Evolutionary conservation across 257 asterid species (phyloP).

Genomic region (Penstemon davidsonii): DNA sequence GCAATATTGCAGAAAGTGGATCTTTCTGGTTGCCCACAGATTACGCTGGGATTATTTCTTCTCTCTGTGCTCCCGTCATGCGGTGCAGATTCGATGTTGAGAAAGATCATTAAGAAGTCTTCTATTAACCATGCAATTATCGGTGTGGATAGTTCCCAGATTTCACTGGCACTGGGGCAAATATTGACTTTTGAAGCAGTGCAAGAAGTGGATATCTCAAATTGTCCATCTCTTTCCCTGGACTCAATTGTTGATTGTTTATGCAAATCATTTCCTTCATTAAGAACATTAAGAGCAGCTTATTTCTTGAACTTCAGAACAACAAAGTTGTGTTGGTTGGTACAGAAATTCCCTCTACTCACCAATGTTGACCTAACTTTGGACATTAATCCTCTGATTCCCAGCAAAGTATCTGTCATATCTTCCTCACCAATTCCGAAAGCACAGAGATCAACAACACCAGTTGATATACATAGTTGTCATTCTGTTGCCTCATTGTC

Average conservation of each 20-base stretch:
- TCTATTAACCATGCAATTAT: constrained; percentile 33
- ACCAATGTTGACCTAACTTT: constrained; percentile 61
- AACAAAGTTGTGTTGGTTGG: constrained; percentile 46
- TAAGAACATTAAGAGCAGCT: constrained; percentile 65
- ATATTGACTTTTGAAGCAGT: constrained; percentile 61
- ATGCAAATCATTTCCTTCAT: constrained; percentile 72
- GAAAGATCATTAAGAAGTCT: constrained; percentile 42
- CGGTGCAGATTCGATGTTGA: constrained; percentile 34
- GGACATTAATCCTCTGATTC: constrained; percentile 66
- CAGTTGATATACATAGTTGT: constrained; percentile 21
- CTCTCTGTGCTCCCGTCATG: constrained; percentile 52
- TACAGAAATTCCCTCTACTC: constrained; percentile 55
- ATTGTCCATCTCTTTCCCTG: constrained; percentile 66
- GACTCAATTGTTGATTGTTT: constrained; percentile 57
- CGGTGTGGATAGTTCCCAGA: constrained; percentile 27
- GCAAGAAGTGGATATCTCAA: constrained; percentile 78
- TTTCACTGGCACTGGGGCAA: constrained; percentile 36
- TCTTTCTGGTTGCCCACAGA: constrained; percentile 78
- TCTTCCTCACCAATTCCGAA: constrained; percentile 42
- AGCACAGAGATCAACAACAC: constrained; percentile 33
- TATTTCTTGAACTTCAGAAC: constrained; percentile 48
- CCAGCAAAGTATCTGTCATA: constrained; percentile 47
- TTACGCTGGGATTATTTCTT: constrained; percentile 52
- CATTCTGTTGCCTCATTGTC: constrained; percentile 32
- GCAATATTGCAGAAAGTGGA: constrained; percentile 65